Evolutionary conservation across 2,329 filamentous ascomycete species (phyloP), one percentile per base, ranked within the genome.

Genomic region (Pseudogymnoascus sp.): DNA sequence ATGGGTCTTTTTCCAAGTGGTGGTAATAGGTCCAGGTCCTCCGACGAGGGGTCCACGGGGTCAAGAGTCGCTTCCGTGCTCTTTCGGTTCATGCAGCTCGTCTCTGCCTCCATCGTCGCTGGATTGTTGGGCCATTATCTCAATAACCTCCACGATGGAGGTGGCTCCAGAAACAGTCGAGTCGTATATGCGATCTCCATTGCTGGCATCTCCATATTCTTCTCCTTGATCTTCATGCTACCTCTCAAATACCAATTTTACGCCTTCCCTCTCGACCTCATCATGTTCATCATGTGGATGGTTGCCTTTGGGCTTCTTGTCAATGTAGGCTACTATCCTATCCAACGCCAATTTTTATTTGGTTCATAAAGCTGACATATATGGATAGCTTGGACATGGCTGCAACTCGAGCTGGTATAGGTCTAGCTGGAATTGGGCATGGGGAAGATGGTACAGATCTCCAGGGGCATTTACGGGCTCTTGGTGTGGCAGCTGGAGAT

Each of bases 211-310:
- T 28, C 52, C 4, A 25, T 62, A 25, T 22, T 62, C n/a, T 25
- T 42, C 59, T 61, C 52, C 1, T 52, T 62, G 14, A n/a, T 62
- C 11, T 42, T 62, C n/a, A 62, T 62, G 55, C 28, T 39, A 30
- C 61, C 52, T 8, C 36, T 62, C 30, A 62, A 62, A 28, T 60
- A 62, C 55, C 36, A 58, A 36, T 62, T 62, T 12, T 60, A 60
- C 36, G 22, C 30, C 12, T 62, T 62, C 33, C 35, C 41, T 23
- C 6, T 62, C 16, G 61, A 62, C 16, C 30, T 62, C 30, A 41
- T 60, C 12, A 35, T 62, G 35, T 62, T 62, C 16, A 60, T 60
- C 12, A 19, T 36, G n/a, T 62, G 61, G 61, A 62, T 62, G 55
- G 9, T 62, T 60, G 61, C 52, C 35, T 62, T 62, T 45, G 61